Evolutionary conservation across 768 basidiomycete species (phyloP).

Genomic region (Rhizopogon salebrosus): DNA sequence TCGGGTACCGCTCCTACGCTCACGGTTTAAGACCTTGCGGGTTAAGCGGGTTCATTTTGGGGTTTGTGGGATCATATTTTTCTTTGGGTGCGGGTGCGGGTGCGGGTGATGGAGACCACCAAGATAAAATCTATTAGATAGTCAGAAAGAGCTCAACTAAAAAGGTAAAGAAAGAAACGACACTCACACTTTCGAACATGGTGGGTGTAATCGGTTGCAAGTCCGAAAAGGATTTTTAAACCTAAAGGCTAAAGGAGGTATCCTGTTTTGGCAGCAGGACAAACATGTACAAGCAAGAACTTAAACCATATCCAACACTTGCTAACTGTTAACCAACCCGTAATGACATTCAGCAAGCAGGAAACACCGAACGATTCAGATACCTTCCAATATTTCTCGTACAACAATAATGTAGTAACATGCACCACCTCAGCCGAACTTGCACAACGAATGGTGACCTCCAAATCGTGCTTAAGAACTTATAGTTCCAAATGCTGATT

Average conservation of each 20-base stretch:
- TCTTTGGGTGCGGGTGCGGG: slow-evolving; percentile 25
- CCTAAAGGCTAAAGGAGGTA: too few species aligned
- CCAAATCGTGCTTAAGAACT: neutral
- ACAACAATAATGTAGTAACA: neutral
- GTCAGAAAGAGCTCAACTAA: neutral
- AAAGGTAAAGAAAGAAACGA: neutral
- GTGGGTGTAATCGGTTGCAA: neutral
- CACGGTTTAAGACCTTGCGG: slow-evolving; percentile 95
- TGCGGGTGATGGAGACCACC: slow-evolving; percentile 43
- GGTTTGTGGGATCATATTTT: slow-evolving; percentile 67
- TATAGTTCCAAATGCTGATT: neutral
- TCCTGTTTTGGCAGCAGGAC: too few species aligned
- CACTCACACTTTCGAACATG: slow-evolving; percentile 41
- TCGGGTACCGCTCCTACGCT: neutral
- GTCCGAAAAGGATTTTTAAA: too few species aligned
- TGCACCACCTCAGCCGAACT: neutral
- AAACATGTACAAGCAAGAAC: neutral
- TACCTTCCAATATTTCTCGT: neutral
- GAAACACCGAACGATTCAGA: neutral
- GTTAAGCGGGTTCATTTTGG: slow-evolving; percentile 83
- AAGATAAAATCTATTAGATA: slow-evolving; percentile 40
- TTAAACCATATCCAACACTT: too few species aligned
- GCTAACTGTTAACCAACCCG: neutral
- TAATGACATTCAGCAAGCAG: neutral
- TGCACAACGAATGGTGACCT: slow-evolving; percentile 2